phyloP scores from a whole-genome alignment of 306 rosid genomes.

The Castanopsis chinensis region DNA sequence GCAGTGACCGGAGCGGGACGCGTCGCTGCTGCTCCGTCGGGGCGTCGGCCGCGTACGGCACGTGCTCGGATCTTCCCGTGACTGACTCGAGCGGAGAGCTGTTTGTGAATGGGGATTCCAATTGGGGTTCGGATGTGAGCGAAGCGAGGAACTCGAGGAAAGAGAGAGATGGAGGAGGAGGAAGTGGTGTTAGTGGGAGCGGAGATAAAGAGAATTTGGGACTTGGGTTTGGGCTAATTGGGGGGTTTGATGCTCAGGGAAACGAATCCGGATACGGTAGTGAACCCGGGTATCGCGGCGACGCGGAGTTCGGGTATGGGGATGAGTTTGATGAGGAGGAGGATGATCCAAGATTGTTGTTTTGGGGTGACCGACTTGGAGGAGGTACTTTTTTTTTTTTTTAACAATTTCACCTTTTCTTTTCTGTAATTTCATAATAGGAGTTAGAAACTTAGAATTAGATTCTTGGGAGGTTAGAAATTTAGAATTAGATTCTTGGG shows the following conservation, averaged over 20 bases:
- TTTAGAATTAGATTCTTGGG: neutral
- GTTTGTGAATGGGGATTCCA: slow-evolving; percentile 78
- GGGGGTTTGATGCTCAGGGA: slow-evolving; percentile 70
- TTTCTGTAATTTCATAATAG: neutral
- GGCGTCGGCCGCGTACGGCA: slow-evolving; percentile 86
- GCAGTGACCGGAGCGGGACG: slow-evolving; percentile 94
- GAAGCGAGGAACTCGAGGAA: slow-evolving; percentile 80
- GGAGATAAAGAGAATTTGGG: slow-evolving; percentile 77
- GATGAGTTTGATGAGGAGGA: slow-evolving; percentile 97
- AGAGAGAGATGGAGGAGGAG: slow-evolving; percentile 48
- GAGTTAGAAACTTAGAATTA: neutral
- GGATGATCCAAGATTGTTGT: slow-evolving; percentile 65
- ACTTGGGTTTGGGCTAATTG: slow-evolving; percentile 56
- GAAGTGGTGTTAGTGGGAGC: slow-evolving; percentile 19
- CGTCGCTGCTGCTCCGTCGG: slow-evolving; percentile 90
- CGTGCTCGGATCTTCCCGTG: slow-evolving; percentile 93
- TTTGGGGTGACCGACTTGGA: slow-evolving; percentile 74
- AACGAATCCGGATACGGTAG: slow-evolving; percentile 94
- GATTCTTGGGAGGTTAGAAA: neutral
- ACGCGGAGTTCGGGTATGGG: slow-evolving; percentile 96
- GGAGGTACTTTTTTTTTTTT: slow-evolving; percentile 48
- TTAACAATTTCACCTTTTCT: neutral
- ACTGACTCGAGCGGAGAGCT: slow-evolving; percentile 97
- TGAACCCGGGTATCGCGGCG: slow-evolving; percentile 98
- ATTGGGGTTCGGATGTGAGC: slow-evolving; percentile 93